Evolutionary conservation across 345 rosid genomes (phyloP), one percentile per base, ranked within the genome.

Genomic region (Aquilaria malaccensis): DNA sequence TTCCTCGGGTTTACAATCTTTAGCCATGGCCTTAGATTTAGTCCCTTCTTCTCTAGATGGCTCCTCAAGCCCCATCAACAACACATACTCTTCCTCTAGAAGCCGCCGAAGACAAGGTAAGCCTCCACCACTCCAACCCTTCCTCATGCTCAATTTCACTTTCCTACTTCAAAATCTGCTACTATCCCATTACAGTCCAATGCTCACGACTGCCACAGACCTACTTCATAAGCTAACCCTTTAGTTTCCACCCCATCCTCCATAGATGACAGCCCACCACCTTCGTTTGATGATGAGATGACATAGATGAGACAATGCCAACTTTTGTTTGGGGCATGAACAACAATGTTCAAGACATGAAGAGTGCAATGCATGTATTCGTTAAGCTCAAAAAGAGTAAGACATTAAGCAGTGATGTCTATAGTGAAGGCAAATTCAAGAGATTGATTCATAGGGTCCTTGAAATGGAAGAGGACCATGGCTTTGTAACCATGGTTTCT

Each of bases 271-370:
- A 75, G 59, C 10, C 71, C 56, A 0, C 66, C 67, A 2, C 72
- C 77, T 4, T 88, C 96, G 3, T 88, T 87, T 3, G 97, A 84
- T 13, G 88, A 72, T 2, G 96, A 0, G 87, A 80, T 13, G 90
- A 79, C 48, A 80, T 60, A 55, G 92, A 85, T 1, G 88, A 88
- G 51, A 66, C 79, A 7, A 64, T 93, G 14, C 92, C 97, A 37
- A 88, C 95, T 29, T 90, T 77, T 64, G 99, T 88, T 0, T 88
- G 97, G 99, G 99, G 96, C 1, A 90, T 97, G 6, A 94, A 94
- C 62, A 86, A 90, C 65, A 90, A 96, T 45, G 95, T 94, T 50
- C 90, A 88, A 52, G 96, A 94, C 58, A 96, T 90, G 10, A 90
- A 94, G 65, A 76, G 81, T 1, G 92, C 96, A 10, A 88, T 94